Base-by-base conservation (phyloP, 805 yeast species). In the Yamadazyma sp. region DNA sequence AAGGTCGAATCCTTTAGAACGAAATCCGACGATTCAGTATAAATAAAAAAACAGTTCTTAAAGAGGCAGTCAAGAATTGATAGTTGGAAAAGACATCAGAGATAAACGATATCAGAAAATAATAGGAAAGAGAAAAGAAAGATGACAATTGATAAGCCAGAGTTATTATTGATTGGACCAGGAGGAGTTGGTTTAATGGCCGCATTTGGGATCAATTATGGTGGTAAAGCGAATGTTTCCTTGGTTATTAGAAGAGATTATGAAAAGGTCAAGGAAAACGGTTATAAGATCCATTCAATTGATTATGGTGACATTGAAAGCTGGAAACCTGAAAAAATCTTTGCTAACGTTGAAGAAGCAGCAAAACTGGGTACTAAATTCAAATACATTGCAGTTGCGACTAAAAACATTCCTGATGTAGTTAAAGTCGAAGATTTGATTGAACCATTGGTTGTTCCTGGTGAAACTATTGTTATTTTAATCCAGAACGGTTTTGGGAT, bases 151-250 rank as follows among this genome's bases (percentile, higher is more conserved):
- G 33, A 19, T 3, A 33, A 26, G 12, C 15, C 17, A 15, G 36
- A 33, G 15, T 18, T 19, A 8, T 17, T 33, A 15, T 33, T 51
- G 27, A 44, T 62, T 17, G 68, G 70, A 2, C 47, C 59, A 1
- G 70, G 68, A 9, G 69, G 68, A 9, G 66, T 62, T 9, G 69
- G 70, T 7, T 38, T 51, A 7, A 53, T 60, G 16, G 56, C 58
- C 4, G 60, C 63, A 4, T 52, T 53, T 19, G 47, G 57, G 1
- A 47, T 63, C 22, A 45, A 48, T 32, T 52, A 53, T 27, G 49
- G 40, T 36, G 44, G 47, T 4, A 40, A 55, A 3, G 52, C 54
- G 10, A 51, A 56, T 27, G 46, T 59, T 15, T 57, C 66, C 7
- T 56, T 59, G 1, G 58, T 63, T 11, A 45, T 62, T 23, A 48